Conservation (phyloP, 352 stramenopile species). For the Phytophthora citrophthora region DNA sequence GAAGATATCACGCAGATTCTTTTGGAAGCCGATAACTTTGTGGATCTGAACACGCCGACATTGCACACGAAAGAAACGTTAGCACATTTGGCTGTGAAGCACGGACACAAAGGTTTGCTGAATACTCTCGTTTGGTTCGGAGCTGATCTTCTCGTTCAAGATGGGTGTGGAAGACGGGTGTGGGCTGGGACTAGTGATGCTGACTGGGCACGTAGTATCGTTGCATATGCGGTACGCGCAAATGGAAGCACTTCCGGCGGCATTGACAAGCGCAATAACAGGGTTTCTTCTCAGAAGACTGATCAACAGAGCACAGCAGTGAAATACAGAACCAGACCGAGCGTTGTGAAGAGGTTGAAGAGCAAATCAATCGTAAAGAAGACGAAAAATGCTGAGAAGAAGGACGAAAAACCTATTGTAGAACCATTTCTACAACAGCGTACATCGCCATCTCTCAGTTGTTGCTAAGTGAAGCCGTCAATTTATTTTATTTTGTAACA, state of each 20-base stretch:
- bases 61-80: constrained; percentile 33
- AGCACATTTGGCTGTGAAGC: constrained; percentile 29
- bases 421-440: no score
- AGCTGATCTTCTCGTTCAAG: constrained; percentile 19
- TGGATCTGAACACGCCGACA: constrained; percentile 33
- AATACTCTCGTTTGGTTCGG: constrained; percentile 14
- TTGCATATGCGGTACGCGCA: neutral
- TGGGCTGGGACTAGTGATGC: constrained; percentile 15
- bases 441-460: no score
- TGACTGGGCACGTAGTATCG: constrained; percentile 14
- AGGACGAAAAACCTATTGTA: no score
- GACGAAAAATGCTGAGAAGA: no score
- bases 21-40: constrained; percentile 30
- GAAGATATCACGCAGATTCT: constrained; percentile 30
- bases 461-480: no score
- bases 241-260: neutral
- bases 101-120: constrained; percentile 17
- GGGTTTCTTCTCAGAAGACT: neutral
- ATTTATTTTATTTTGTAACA: no score
- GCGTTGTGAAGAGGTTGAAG: no score
- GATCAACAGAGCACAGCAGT: neutral
- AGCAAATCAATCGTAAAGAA: no score
- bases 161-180: constrained; percentile 8
- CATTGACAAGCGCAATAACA: neutral
- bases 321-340: neutral